Evolutionary conservation across 805 yeast species (phyloP), one percentile per base, ranked within the genome.

Genomic region (Saccharomycodes ludwigii): DNA sequence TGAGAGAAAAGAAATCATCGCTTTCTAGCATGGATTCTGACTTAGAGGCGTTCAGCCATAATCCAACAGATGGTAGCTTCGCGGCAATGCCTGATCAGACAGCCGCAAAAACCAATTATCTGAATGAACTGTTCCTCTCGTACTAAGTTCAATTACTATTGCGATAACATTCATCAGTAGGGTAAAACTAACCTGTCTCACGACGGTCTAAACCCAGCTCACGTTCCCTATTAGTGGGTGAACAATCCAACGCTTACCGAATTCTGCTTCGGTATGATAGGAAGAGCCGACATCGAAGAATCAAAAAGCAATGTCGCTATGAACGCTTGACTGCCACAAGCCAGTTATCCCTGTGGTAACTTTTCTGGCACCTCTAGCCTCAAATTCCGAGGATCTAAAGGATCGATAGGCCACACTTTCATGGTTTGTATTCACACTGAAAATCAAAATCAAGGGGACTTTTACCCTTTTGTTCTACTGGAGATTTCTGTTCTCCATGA

Each of bases 1-100:
- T 59, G 58, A 49, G 60, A n/a, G 60, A 50, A 48, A 56, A 41
- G 48, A 41, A 52, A 56, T 59, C 61, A 50, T 56, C 63, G 61
- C 62, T 40, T 58, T 46, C 62, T 59, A 43, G 76, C 74, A 39
- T 68, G 66, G 61, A 71, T 69, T 40, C 73, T 73, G 63, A 54
- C 61, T 43, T 56, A 56, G 63, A 59, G 62, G 63, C 64, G 63
- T 58, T 59, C 64, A 59, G 63, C 63, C 63, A 52, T 59, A 49
- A 59, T 61, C 65, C 65, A 56, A 60, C 63, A 55, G 65, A 59
- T 61, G 65, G 63, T 59, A 58, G 63, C 63, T 58, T 56, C 63
- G 62, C 63, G 58, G 62, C 63, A 55, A 47, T 58, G 61, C 63
- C 63, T 57, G 59, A 47, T 56, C 63, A 53, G 61, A 54, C 62